A percentile compares a stretch with the other conserved stretches of the same genome.
Conservation (phyloP, 2,329 filamentous ascomycete genomes). For the Hymenoscyphus repandus region DNA sequence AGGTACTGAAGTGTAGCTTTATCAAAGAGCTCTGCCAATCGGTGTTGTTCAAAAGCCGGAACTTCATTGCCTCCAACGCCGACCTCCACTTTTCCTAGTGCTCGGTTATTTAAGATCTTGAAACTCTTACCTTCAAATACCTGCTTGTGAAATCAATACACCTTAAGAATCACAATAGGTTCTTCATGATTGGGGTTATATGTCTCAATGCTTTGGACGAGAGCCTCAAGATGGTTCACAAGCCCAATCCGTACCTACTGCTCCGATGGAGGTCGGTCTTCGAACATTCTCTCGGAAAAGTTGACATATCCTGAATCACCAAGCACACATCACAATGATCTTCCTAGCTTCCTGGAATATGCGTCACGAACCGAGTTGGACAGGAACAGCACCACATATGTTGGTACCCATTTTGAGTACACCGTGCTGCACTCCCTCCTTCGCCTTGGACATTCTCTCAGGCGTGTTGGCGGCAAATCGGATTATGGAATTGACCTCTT, state of each 20-base stretch:
- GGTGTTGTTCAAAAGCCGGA: no score
- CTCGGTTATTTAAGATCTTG: no score
- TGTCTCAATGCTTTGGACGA: constrained; percentile 13
- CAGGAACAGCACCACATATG: constrained; percentile 52
- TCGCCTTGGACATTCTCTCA: constrained; percentile 58
- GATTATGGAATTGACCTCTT: constrained; percentile 73
- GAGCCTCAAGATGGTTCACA: constrained; percentile 14
- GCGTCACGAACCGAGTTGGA: constrained; percentile 51
- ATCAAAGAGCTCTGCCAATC: background rate
- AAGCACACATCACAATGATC: constrained; percentile 52
- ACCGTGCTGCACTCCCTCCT: constrained; percentile 51
- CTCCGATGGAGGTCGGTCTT: constrained; percentile 14
- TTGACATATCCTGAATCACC: constrained; percentile 43
- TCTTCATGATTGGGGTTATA: background rate
- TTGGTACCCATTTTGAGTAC: constrained; percentile 77
- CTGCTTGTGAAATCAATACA: constrained; percentile 3
- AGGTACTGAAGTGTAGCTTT: background rate
- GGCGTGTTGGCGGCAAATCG: constrained; percentile 58
- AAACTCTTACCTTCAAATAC: background rate
- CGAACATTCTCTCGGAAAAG: constrained; percentile 19
- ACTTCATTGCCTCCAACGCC: background rate
- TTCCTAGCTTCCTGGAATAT: constrained; percentile 61
- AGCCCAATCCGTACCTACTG: constrained; percentile 17
- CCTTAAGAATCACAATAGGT: background rate
- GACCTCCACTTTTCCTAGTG: no score